These are phyloP conservation scores for Botrytis porri DNA, from an alignment of 2,329 filamentous ascomycete genomes.

Conservation along the genomic window DNA sequence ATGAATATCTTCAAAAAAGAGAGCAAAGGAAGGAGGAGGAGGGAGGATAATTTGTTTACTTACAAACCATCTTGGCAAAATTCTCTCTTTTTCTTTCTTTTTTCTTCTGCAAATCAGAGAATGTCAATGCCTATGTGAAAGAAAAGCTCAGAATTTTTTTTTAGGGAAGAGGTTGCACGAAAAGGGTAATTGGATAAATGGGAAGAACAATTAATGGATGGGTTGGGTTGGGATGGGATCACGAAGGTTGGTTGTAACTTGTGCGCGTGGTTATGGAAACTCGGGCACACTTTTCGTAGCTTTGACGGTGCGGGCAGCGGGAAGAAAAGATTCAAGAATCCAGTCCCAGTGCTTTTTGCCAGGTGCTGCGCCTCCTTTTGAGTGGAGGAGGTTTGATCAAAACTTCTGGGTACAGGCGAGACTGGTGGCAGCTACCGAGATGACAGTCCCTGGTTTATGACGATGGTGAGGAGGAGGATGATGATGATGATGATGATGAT, in stretches of 20 bases:
- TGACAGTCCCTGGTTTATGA: not conserved
- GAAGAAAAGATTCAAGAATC: not conserved
- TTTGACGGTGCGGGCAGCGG: not conserved
- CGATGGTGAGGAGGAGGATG: not conserved
- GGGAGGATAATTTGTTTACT: slow-evolving; percentile 20
- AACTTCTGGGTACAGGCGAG: slow-evolving; percentile 1
- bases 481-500: not conserved
- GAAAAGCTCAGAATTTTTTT: not conserved
- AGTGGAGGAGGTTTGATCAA: slow-evolving; percentile 5
- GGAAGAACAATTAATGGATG: not conserved
- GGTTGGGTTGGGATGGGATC: not conserved
- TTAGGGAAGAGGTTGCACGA: not conserved
- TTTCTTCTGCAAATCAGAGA: not conserved
- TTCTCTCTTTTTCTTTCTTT: no score
- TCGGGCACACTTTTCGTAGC: not conserved
- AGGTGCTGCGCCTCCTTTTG: slow-evolving; percentile 15
- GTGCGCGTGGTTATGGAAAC: slow-evolving; percentile 7
- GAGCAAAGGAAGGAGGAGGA: slow-evolving; percentile 26
- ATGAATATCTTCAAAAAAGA: not conserved
- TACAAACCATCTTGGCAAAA: slow-evolving; percentile 28
- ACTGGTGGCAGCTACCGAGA: not conserved
- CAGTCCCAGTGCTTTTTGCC: not conserved
- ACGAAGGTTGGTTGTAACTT: slow-evolving; percentile 8
- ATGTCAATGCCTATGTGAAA: not conserved
- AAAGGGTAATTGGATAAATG: not conserved